Conservation (phyloP, 2,329 filamentous ascomycete genomes). For the Alternaria sp. region DNA sequence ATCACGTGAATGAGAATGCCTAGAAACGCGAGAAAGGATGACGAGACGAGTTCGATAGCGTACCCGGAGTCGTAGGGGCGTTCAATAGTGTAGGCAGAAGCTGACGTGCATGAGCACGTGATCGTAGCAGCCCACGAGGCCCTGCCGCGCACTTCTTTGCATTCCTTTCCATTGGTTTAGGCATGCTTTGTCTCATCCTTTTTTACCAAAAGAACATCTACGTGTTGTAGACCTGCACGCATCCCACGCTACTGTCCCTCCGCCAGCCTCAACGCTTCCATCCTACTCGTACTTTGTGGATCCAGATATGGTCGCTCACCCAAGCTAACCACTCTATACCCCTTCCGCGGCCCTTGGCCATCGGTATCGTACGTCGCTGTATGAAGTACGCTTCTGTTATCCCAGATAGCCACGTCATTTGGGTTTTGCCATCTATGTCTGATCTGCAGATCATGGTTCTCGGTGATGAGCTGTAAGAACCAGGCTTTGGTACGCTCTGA, state of each 20-base stretch:
- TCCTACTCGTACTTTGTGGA: slow-evolving; percentile 56
- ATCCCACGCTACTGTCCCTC: not conserved
- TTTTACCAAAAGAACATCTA: not conserved
- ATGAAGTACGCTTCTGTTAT: slow-evolving; percentile 66
- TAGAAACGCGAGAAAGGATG: not conserved
- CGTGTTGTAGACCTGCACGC: not conserved
- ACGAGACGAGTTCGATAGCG: not conserved
- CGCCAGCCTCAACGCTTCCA: slow-evolving; percentile 38
- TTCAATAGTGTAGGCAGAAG: slow-evolving; percentile 1
- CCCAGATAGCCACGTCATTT: slow-evolving; percentile 65
- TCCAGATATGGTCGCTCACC: slow-evolving; percentile 65
- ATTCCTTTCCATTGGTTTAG: not conserved
- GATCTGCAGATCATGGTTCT: slow-evolving; percentile 61
- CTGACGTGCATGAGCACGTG: not conserved
- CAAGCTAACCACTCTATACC: slow-evolving; percentile 63
- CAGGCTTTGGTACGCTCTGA: slow-evolving; percentile 51
- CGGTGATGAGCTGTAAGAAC: slow-evolving; percentile 51
- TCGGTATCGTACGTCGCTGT: slow-evolving; percentile 68
- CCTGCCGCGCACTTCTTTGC: too few species aligned
- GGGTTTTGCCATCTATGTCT: slow-evolving; percentile 57
- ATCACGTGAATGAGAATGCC: not conserved
- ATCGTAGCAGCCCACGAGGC: not conserved
- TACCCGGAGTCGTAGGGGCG: not conserved
- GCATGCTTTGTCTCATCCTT: not conserved
- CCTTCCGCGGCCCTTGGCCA: slow-evolving; percentile 59